Base-by-base conservation (phyloP, 2,329 filamentous ascomycete genomes). In the Furcasterigmium furcatum region DNA sequence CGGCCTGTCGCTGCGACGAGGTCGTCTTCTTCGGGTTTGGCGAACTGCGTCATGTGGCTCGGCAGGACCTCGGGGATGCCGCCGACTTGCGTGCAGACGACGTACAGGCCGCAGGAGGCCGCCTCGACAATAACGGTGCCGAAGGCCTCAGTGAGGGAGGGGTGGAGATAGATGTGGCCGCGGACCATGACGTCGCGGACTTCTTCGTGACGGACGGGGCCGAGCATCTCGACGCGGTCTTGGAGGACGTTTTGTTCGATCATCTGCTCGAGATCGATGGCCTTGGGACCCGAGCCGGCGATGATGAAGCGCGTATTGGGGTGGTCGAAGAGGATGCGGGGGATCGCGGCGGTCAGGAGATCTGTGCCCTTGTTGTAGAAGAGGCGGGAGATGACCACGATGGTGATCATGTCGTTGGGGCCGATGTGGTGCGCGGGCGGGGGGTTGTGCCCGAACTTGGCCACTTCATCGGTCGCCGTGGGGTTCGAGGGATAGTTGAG, bases 281-380 rank as follows among this genome's bases (percentile, higher is more conserved):
- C 90, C 65, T 99, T 97, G 5, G 94, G 94, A 0, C 94, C 94
- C 0, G 89, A 95, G 4, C 95, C 95, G 22, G 90, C 94, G 55
- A 99, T 96, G 59, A 99, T 89, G 67, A 99, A 99, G 46, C 91
- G 88, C 1, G 96, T 94, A 62, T 97, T 95, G 1, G 90, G 87
- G 61, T 99, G 88, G 13, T 84, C 82, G 41, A 90, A 87, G 22
- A 97, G 79, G 44, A 99, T 96, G 40, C 91, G 85, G 1, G 94
- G 94, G 44, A 99, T 95, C 4, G 91, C 90, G 10, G 92, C 94
- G 20, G 96, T 96, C n/a, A 99, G 79, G 0, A 99, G 80, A 63
- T 99, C 95, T 2, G 90, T 97, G 48, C 94, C 94, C 65, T 99
- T 99, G 69, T 99, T 99, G 68, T 97, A 97, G 68, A 97, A 99